Conservation (phyloP, 345 rosid species). For the Psidium friedrichsthalianum region DNA sequence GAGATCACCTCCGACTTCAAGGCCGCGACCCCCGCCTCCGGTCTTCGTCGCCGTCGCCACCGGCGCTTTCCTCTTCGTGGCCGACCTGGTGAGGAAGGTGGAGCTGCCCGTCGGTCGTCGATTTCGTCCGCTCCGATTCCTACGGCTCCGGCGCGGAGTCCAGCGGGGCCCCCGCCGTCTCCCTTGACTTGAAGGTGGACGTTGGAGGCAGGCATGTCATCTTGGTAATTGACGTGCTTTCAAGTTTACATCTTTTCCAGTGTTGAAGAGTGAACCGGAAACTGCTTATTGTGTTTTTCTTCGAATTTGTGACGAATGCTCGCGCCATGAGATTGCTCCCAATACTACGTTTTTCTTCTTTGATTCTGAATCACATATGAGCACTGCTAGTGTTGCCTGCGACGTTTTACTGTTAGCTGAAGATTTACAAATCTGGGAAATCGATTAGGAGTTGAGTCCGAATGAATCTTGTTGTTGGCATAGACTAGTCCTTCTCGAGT, state of each 20-base stretch:
- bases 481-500: background rate
- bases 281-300: background rate
- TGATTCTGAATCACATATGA: background rate
- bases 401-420: background rate
- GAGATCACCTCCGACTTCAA: constrained; percentile 41
- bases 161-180: constrained; percentile 41
- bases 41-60: constrained; percentile 82
- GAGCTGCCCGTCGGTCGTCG: constrained; percentile 47
- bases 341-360: background rate
- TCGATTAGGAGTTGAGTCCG: background rate
- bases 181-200: constrained; percentile 65
- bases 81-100: constrained; percentile 61
- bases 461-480: background rate
- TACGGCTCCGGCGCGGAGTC: constrained; percentile 63
- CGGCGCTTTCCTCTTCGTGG: constrained; percentile 73
- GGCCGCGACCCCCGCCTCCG: constrained; percentile 28
- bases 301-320: background rate
- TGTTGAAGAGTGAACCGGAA: background rate
- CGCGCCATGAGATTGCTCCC: background rate
- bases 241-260: background rate
- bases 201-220: constrained; percentile 52
- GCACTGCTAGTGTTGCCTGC: background rate
- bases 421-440: background rate
- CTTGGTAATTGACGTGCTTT: constrained; percentile 27
- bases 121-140: constrained; percentile 62